A percentile compares a stretch with the other conserved stretches of the same genome.
Conservation (phyloP, 257 asterid species). For the Handroanthus guayacan region DNA sequence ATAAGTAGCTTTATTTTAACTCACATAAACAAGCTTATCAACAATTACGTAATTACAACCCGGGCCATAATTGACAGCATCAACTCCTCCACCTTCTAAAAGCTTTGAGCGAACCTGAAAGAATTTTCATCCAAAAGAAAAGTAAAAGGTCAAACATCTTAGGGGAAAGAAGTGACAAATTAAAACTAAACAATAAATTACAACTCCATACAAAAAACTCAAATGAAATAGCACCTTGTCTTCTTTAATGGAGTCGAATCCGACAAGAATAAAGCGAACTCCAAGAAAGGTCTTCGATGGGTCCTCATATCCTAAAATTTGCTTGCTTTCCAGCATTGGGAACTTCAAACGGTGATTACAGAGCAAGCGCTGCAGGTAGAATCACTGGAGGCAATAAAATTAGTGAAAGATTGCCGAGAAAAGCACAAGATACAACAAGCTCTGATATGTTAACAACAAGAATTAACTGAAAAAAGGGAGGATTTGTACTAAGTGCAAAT, state of each 20-base stretch:
- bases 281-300: constrained; percentile 54
- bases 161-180: not conserved
- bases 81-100: constrained; percentile 77
- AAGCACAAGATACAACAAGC: not conserved
- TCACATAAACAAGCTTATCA: constrained; percentile 68
- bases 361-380: constrained; percentile 24
- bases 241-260: constrained; percentile 59
- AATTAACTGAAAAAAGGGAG: not conserved
- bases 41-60: constrained; percentile 82
- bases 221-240: constrained; percentile 50
- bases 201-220: not conserved
- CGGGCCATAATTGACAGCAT: constrained; percentile 64
- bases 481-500: constrained; percentile 1
- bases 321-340: constrained; percentile 46
- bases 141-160: not conserved
- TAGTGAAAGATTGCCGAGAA: not conserved
- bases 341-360: constrained; percentile 14
- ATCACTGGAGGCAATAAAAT: constrained; percentile 25
- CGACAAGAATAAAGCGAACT: constrained; percentile 64
- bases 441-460: not conserved
- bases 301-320: constrained; percentile 42
- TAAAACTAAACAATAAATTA: not conserved
- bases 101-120: constrained; percentile 68
- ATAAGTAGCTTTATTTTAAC: constrained; percentile 30
- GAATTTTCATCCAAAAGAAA: not conserved